These are phyloP conservation scores for Cercospora sp. DNA, from an alignment of 2,329 filamentous ascomycete genomes.

Conservation along the genomic window DNA sequence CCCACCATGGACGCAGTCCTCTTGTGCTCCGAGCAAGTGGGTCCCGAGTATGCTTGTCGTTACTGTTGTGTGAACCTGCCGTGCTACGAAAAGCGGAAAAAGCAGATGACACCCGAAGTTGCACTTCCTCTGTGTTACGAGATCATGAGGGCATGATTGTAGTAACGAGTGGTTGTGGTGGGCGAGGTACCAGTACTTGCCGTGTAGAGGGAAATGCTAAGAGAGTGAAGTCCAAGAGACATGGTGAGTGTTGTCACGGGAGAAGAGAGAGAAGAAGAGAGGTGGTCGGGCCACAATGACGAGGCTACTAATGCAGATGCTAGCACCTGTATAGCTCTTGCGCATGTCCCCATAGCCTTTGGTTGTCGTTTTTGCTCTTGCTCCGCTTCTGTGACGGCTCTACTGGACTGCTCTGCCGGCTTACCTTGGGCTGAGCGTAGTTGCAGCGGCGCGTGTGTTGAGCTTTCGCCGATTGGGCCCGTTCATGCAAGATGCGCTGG, in stretches of 20 bases:
- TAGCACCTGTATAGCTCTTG: slow-evolving; percentile 22
- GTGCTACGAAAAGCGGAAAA: slow-evolving; percentile 8
- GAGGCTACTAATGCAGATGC: slow-evolving; percentile 22
- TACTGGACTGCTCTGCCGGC: slow-evolving; percentile 6
- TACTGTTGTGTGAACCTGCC: slow-evolving; percentile 6
- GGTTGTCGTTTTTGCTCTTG: slow-evolving; percentile 10
- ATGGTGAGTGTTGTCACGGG: slow-evolving; percentile 10
- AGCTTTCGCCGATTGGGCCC: slow-evolving; percentile 24
- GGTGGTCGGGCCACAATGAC: slow-evolving; percentile 13
- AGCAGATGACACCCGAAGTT: slow-evolving; percentile 1
- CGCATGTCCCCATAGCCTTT: slow-evolving; percentile 24
- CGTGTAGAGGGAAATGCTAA: slow-evolving; percentile 13
- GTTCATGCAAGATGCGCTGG: slow-evolving; percentile 27
- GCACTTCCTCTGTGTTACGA: slow-evolving; percentile 1
- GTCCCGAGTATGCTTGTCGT: background rate
- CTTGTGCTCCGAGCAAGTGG: slow-evolving; percentile 6
- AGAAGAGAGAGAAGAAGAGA: slow-evolving; percentile 1
- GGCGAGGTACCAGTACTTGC: slow-evolving; percentile 15
- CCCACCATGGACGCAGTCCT: slow-evolving; percentile 25
- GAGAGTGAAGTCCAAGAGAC: slow-evolving; percentile 13
- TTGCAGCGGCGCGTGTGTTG: slow-evolving; percentile 19
- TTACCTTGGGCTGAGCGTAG: slow-evolving; percentile 20
- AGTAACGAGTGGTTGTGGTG: background rate
- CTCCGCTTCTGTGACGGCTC: slow-evolving; percentile 20
- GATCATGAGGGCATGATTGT: slow-evolving; percentile 12